A percentile compares a stretch with the other conserved stretches of the same genome.
Conservation (phyloP, 1,284 basidiomycete species). For the Rhodotorula sp. region DNA sequence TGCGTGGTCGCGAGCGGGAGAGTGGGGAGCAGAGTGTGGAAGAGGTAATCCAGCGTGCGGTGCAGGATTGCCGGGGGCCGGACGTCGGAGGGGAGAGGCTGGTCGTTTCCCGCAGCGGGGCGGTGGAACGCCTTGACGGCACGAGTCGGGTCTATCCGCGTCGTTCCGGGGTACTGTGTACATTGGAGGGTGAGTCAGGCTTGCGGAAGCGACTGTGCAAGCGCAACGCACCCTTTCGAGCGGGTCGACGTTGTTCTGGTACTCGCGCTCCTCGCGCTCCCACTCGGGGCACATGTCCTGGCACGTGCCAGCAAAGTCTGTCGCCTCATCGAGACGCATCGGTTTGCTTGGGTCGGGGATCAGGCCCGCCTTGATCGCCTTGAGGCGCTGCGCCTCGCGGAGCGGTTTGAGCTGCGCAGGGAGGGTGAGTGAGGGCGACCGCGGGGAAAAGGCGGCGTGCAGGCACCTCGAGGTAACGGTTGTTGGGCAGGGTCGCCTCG, state of each 20-base stretch:
- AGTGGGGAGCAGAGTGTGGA: conserved; percentile 72
- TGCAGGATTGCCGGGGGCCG: conserved; percentile 82
- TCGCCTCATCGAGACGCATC: conserved; percentile 80
- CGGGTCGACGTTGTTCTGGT: conserved; percentile 82
- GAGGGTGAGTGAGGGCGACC: not conserved
- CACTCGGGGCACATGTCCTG: conserved; percentile 91
- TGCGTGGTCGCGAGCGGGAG: conserved; percentile 68
- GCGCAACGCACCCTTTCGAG: conserved; percentile 72
- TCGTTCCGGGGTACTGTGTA: conserved; percentile 50
- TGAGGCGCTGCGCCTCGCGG: conserved; percentile 72
- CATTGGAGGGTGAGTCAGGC: not conserved
- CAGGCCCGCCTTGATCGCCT: conserved; percentile 77
- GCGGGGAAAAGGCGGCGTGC: not conserved
- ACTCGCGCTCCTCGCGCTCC: conserved; percentile 86
- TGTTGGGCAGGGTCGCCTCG: conserved; percentile 33
- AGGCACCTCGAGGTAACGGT: conserved; percentile 38
- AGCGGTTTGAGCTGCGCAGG: conserved; percentile 55
- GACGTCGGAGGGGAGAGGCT: conserved; percentile 82
- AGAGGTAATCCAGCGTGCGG: conserved; percentile 90
- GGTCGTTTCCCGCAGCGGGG: conserved; percentile 82
- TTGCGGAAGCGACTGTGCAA: conserved; percentile 25
- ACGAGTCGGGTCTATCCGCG: conserved; percentile 76
- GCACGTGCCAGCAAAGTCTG: conserved; percentile 87
- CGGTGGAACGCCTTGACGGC: conserved; percentile 96
- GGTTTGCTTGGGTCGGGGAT: conserved; percentile 81